phyloP scores from a whole-genome alignment of 495 filamentous ascomycete species.

The Hyaloscypha finlandica region DNA sequence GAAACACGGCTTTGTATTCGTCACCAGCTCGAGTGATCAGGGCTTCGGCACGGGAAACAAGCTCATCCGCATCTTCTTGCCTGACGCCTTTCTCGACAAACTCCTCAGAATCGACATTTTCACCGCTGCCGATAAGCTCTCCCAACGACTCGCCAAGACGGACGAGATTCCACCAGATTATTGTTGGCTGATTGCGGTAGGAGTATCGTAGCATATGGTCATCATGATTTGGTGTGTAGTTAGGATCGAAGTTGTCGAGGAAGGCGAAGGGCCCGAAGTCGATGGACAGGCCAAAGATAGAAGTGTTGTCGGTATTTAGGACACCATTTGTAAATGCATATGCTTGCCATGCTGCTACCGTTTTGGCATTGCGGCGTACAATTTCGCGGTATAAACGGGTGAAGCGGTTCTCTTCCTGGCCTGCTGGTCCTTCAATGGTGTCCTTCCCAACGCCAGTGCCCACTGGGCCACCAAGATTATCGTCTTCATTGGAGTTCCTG shows the following conservation, averaged over 20 bases:
- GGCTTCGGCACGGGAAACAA: constrained; percentile 78
- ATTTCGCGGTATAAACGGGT: constrained; percentile 86
- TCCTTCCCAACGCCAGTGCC: constrained; percentile 53
- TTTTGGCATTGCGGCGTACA: constrained; percentile 79
- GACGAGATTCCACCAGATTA: constrained; percentile 99
- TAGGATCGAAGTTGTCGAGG: constrained; percentile 91
- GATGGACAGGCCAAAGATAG: constrained; percentile 81
- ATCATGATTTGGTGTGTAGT: constrained; percentile 96
- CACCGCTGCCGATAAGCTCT: constrained; percentile 78
- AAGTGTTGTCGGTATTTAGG: constrained; percentile 95
- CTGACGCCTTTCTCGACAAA: constrained; percentile 74
- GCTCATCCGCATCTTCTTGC: constrained; percentile 62
- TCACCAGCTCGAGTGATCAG: constrained; percentile 76
- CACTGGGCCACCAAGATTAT: constrained; percentile 40
- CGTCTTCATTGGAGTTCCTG: constrained; percentile 48
- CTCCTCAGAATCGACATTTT: constrained; percentile 61
- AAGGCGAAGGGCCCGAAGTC: constrained; percentile 92
- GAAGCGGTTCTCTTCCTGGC: constrained; percentile 79
- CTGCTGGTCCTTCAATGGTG: constrained; percentile 62
- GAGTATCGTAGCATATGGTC: constrained; percentile 83
- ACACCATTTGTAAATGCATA: constrained; percentile 99
- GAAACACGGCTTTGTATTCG: constrained; percentile 84
- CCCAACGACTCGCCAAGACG: constrained; percentile 88
- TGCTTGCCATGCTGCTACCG: constrained; percentile 92
- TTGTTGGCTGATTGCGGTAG: constrained; percentile 90